These are phyloP conservation scores for Collybia sp. DNA, from an alignment of 768 basidiomycete genomes.

Conservation along the genomic window DNA sequence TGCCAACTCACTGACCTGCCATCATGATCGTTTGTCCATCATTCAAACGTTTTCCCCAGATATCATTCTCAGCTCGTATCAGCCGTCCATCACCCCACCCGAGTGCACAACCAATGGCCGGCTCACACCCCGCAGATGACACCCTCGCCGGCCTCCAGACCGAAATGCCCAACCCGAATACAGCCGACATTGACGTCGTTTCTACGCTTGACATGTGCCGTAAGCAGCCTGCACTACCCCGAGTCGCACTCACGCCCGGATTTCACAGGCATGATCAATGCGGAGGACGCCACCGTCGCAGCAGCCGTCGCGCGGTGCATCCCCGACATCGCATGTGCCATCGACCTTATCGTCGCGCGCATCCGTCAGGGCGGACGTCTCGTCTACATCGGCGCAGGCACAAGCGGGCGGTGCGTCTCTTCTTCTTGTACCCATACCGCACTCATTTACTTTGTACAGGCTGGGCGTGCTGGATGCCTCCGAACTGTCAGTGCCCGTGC, in stretches of 20 bases:
- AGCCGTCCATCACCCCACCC: no score
- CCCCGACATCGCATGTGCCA: constrained; percentile 19
- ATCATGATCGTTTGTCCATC: no score
- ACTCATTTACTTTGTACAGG: constrained; percentile 7
- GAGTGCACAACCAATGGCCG: no score
- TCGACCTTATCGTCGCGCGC: constrained; percentile 23
- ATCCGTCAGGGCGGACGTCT: constrained; percentile 23
- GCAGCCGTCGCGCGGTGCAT: constrained; percentile 20
- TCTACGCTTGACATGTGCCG: constrained; percentile 25
- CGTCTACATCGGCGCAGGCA: constrained; percentile 31
- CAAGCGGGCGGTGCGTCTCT: constrained; percentile 23
- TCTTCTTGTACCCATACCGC: not conserved
- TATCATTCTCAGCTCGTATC: no score
- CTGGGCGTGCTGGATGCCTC: constrained; percentile 28
- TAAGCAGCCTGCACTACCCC: constrained; percentile 5
- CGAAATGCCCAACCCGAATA: constrained; percentile 18
- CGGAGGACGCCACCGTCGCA: constrained; percentile 20
- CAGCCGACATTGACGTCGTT: constrained; percentile 22
- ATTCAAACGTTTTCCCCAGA: no score
- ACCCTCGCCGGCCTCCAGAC: constrained; percentile 18
- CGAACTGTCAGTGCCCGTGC: constrained; percentile 13
- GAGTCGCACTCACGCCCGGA: not conserved
- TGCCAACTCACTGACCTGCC: no score
- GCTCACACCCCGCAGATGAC: no score
- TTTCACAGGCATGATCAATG: constrained; percentile 23